These are phyloP conservation scores for Citrus mangshanensis DNA, from an alignment of 345 rosid species.

Conservation along the genomic window DNA sequence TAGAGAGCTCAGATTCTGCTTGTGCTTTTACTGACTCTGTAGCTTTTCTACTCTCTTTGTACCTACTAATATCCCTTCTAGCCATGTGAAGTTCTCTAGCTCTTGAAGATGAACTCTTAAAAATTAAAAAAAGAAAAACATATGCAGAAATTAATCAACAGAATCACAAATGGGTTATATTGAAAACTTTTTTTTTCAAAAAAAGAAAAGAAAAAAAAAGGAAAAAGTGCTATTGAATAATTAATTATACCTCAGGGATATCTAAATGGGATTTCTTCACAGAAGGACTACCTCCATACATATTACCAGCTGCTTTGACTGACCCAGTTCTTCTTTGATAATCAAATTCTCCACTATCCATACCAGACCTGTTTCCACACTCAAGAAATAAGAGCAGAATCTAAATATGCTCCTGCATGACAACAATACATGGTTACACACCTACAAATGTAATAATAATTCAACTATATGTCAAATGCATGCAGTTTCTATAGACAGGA, in stretches of 20 bases:
- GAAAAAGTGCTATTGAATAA: neutral
- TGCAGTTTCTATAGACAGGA: neutral
- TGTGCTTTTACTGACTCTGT: conserved; percentile 41
- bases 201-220: no score
- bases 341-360: conserved; percentile 40
- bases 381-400: neutral
- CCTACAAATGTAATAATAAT: neutral
- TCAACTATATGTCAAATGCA: neutral
- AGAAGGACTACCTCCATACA: conserved; percentile 41
- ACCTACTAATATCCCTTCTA: conserved; percentile 42
- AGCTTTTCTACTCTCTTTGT: conserved; percentile 46
- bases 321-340: conserved; percentile 48
- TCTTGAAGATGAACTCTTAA: conserved; percentile 42
- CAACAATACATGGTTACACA: neutral
- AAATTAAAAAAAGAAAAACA: neutral
- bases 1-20: conserved; percentile 55
- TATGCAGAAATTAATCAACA: neutral
- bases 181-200: no score
- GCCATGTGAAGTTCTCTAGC: conserved; percentile 60
- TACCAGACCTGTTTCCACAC: conserved; percentile 20
- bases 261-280: conserved; percentile 34
- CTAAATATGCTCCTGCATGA: neutral
- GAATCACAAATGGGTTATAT: neutral
- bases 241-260: conserved; percentile 43
- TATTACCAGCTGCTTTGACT: conserved; percentile 58